Evolutionary conservation across 2,329 filamentous ascomycete genomes (phyloP).

Genomic region (Verticillium isaacii): DNA sequence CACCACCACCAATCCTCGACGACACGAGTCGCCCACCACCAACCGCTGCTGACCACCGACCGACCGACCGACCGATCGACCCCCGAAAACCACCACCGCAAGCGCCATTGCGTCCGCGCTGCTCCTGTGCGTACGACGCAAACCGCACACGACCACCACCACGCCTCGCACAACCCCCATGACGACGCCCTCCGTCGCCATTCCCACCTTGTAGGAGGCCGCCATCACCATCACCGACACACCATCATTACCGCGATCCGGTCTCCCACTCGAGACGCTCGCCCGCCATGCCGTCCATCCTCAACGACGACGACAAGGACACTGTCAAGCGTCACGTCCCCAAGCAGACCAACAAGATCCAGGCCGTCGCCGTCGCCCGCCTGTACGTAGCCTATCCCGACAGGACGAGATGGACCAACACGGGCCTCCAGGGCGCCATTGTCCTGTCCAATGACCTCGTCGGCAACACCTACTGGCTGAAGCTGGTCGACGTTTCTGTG

Average conservation of each 20-base stretch:
- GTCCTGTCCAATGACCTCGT: conserved; percentile 92
- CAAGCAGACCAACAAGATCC: conserved; percentile 94
- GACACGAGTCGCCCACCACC: neutral
- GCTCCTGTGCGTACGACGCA: neutral
- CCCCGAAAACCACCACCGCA: neutral
- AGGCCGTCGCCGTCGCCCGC: conserved; percentile 86
- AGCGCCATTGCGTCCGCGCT: neutral
- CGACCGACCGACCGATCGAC: too few species aligned
- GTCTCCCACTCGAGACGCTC: neutral
- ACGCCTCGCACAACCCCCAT: neutral
- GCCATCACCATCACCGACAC: neutral
- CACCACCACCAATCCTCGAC: neutral
- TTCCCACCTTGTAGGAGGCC: neutral
- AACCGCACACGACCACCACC: neutral
- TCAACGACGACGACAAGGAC: conserved; percentile 92
- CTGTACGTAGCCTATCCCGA: conserved; percentile 92
- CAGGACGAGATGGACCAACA: conserved; percentile 84
- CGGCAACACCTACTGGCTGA: conserved; percentile 94
- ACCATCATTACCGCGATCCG: neutral
- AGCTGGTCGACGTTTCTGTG: conserved; percentile 95
- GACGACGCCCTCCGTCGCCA: neutral
- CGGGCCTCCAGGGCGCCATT: conserved; percentile 84
- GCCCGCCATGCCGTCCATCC: conserved; percentile 56
- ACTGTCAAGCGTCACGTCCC: conserved; percentile 92
- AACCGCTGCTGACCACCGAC: neutral